Evolutionary conservation across 768 basidiomycete genomes (phyloP).

Genomic region (Daedaleopsis sinensis): DNA sequence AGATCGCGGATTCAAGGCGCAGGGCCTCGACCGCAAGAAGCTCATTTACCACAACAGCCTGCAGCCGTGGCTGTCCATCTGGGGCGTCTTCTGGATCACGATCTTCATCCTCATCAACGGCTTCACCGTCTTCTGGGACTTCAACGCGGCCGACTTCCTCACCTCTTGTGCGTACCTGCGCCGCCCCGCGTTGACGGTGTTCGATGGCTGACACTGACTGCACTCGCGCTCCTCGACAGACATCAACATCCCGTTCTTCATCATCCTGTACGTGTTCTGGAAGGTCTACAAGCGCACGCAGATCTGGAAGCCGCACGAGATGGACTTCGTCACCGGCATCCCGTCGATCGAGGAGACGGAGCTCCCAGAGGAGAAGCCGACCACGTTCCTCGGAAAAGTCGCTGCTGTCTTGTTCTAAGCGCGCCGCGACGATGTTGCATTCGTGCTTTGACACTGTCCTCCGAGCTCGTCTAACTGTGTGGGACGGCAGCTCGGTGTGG

Average conservation of each 20-base stretch:
- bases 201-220: background rate
- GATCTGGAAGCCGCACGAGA: constrained; percentile 59
- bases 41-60: constrained; percentile 64
- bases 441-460: background rate
- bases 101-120: constrained; percentile 64
- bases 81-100: constrained; percentile 67
- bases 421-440: background rate
- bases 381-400: constrained; percentile 53
- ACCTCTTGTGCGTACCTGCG: constrained; percentile 40
- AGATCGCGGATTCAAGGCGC: constrained; percentile 64
- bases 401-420: constrained; percentile 51
- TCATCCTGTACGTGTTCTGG: constrained; percentile 47
- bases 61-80: constrained; percentile 71
- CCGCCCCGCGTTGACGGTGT: constrained; percentile 5
- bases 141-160: constrained; percentile 56
- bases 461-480: background rate
- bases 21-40: constrained; percentile 62
- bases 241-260: constrained; percentile 52
- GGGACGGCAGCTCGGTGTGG: too few species aligned
- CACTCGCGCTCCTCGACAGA: constrained; percentile 32
- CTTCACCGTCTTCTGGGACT: constrained; percentile 64
- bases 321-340: constrained; percentile 76
- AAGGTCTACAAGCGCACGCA: constrained; percentile 43
- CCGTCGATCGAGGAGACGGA: constrained; percentile 75
- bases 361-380: constrained; percentile 50